Evolutionary conservation across 495 filamentous ascomycete genomes (phyloP).

Genomic region (Penicillium herquei): DNA sequence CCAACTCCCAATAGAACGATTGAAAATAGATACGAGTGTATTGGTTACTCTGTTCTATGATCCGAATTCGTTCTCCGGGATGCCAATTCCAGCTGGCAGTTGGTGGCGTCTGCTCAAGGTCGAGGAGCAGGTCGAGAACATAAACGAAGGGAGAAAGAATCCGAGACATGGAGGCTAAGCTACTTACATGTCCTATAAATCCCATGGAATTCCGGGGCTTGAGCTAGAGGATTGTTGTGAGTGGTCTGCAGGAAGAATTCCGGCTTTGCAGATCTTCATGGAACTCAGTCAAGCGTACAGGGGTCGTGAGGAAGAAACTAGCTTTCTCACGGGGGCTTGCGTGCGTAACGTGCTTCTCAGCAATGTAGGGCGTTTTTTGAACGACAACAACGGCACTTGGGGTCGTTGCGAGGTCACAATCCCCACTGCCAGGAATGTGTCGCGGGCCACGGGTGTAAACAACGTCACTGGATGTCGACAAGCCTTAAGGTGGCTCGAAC

Average conservation of each 20-base stretch:
- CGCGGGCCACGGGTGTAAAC: slow-evolving; percentile 2
- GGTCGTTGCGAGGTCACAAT: background rate
- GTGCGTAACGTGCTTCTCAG: slow-evolving; percentile 8
- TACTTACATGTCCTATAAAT: slow-evolving; percentile 22
- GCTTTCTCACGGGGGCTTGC: background rate
- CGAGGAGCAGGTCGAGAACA: background rate
- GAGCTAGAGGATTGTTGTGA: slow-evolving; percentile 15
- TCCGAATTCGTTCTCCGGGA: background rate
- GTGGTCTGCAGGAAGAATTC: slow-evolving; percentile 18
- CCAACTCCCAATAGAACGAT: background rate
- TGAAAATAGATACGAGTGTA: background rate
- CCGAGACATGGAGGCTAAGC: background rate
- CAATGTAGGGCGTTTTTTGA: slow-evolving; percentile 18
- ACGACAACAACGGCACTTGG: background rate
- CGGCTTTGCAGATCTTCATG: slow-evolving; percentile 18
- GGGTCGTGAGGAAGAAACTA: background rate
- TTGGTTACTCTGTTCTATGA: background rate
- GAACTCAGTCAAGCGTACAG: slow-evolving; percentile 1
- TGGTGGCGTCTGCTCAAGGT: background rate
- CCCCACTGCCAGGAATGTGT: slow-evolving; percentile 1
- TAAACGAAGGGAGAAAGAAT: background rate
- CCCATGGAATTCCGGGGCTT: background rate
- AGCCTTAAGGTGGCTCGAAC: background rate
- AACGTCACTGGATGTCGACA: background rate
- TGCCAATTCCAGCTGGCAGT: background rate